phyloP scores from a whole-genome alignment of 805 yeast species.

The Maudiozyma barnettii region DNA sequence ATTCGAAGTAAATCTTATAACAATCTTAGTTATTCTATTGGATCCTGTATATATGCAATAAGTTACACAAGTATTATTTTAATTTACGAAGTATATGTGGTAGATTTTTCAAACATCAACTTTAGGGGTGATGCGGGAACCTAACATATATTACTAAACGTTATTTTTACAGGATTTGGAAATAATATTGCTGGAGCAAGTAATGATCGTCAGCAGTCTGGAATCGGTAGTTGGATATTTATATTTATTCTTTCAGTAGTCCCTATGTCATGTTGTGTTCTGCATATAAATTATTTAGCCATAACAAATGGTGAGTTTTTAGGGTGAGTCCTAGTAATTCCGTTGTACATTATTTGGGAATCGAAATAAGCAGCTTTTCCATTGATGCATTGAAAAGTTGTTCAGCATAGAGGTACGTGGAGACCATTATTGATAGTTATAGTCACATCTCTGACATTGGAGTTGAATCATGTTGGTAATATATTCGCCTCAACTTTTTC shows the following conservation, averaged over 20 bases:
- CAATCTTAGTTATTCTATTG: constrained; percentile 44
- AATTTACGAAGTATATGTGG: constrained; percentile 43
- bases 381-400: constrained; percentile 42
- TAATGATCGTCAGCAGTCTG: constrained; percentile 39
- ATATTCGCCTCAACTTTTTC: constrained; percentile 54
- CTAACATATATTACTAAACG: constrained; percentile 55
- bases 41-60: constrained; percentile 37
- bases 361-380: constrained; percentile 43
- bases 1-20: constrained; percentile 44
- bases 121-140: constrained; percentile 55
- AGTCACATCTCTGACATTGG: constrained; percentile 44
- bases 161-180: constrained; percentile 62
- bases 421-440: constrained; percentile 55
- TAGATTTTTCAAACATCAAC: constrained; percentile 54
- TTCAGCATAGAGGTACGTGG: constrained; percentile 57
- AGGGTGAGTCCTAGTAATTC: constrained; percentile 41
- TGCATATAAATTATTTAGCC: constrained; percentile 41
- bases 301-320: constrained; percentile 37
- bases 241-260: constrained; percentile 43
- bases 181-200: constrained; percentile 40
- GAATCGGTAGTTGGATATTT: constrained; percentile 52
- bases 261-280: constrained; percentile 38
- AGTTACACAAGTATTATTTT: constrained; percentile 52
- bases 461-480: constrained; percentile 50
- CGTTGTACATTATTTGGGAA: constrained; percentile 55